Conservation (phyloP, 768 basidiomycete species). For the Pleurotus giganteus region DNA sequence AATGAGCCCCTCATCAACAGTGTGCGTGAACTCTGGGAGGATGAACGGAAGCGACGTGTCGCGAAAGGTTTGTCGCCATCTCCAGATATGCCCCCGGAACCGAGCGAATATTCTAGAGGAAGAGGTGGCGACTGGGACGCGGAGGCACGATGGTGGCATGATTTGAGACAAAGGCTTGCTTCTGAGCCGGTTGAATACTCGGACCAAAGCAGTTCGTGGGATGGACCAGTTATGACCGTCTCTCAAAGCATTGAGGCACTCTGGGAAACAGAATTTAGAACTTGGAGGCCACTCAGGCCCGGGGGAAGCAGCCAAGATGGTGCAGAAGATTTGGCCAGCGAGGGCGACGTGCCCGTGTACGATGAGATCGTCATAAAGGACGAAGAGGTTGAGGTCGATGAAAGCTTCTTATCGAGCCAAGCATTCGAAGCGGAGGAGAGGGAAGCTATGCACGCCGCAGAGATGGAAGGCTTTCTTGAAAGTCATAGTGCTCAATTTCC, state of each 20-base stretch:
- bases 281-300: constrained; percentile 70
- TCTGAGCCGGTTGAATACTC: constrained; percentile 27
- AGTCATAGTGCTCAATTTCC: constrained; percentile 30
- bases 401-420: constrained; percentile 47
- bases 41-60: constrained; percentile 77
- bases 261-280: constrained; percentile 65
- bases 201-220: constrained; percentile 44
- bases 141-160: constrained; percentile 75
- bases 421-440: constrained; percentile 34
- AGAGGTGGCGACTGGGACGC: constrained; percentile 64
- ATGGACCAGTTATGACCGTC: constrained; percentile 76
- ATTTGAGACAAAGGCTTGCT: constrained; percentile 62
- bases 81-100: constrained; percentile 69
- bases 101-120: constrained; percentile 59
- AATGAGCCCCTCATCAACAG: constrained; percentile 79
- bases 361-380: constrained; percentile 20
- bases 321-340: constrained; percentile 4
- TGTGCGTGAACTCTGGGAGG: constrained; percentile 95
- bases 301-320: constrained; percentile 12
- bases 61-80: constrained; percentile 69
- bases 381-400: constrained; percentile 47
- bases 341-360: constrained; percentile 2
- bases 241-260: constrained; percentile 89
- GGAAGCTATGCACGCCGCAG: constrained; percentile 19
- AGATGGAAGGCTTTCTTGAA: constrained; percentile 25